These are phyloP conservation scores for Triticum timopheevii DNA, from an alignment of 176 grass and related monocot genomes.

Conservation along the genomic window DNA sequence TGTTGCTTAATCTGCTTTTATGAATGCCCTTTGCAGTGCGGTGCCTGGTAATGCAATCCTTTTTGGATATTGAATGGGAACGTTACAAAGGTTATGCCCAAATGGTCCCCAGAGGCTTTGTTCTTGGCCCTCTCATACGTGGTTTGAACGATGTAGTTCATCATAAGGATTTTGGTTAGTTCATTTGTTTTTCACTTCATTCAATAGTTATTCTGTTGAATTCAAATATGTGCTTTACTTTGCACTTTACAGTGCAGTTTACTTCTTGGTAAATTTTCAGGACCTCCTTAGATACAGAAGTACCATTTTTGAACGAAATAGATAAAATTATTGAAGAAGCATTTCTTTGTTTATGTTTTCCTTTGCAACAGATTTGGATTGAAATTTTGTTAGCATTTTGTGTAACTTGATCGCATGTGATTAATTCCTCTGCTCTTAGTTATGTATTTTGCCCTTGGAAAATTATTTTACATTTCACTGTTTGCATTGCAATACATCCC, in stretches of 20 bases:
- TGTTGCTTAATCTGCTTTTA: slow-evolving; percentile 20
- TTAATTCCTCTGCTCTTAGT: not conserved
- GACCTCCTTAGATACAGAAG: not conserved
- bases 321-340: slow-evolving; percentile 3
- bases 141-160: slow-evolving; percentile 89
- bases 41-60: slow-evolving; percentile 88
- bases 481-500: not conserved
- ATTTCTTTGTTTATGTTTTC: not conserved
- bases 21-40: slow-evolving; percentile 61
- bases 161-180: slow-evolving; percentile 98
- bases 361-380: slow-evolving; percentile 19
- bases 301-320: slow-evolving; percentile 15
- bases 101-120: slow-evolving; percentile 68
- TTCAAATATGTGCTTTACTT: slow-evolving; percentile 1
- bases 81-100: slow-evolving; percentile 39
- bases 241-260: not conserved
- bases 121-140: slow-evolving; percentile 74
- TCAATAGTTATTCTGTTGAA: slow-evolving; percentile 13
- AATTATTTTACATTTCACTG: slow-evolving; percentile 1
- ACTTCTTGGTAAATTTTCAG: not conserved
- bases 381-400: not conserved
- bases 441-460: not conserved
- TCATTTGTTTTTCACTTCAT: slow-evolving; percentile 28
- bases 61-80: slow-evolving; percentile 76
- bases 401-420: not conserved